Base-by-base conservation (phyloP, 345 rosid genomes). In the Lepidium africanum region DNA sequence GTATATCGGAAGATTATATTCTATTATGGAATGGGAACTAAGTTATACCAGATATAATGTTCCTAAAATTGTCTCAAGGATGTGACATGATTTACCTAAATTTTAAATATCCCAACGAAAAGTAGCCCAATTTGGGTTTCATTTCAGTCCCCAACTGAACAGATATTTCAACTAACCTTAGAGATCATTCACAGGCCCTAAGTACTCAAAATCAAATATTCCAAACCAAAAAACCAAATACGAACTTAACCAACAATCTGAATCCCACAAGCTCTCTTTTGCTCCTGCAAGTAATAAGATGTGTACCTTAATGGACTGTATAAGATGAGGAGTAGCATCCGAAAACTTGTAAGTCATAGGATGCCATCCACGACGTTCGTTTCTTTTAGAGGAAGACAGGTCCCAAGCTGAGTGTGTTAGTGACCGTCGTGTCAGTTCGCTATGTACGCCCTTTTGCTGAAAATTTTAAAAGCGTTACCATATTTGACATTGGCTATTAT, bases 341-440 rank as follows among this genome's bases (percentile, higher is more conserved):
- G 92, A 79, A 76, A 73, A 84, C 82, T 93, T 84, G 54, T 90
- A 90, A 40, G 90, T 86, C 58, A 83, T 81, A 59, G 90, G 99
- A 81, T 85, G 99, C 99, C 99, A 91, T 68, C 96, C 96, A 12
- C 86, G 90, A 65, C 90, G 97, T 67, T 85, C 80, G 9, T 77
- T 92, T 40, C 87, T 88, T 76, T 80, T 87, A 10, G 96, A 74
- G 56, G 90, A 84, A 17, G 96, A 79, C 63, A 86, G 80, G 73
- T 94, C 99, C 99, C 93, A 84, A 40, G 93, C 79, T 70, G 96
- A 87, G 79, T 91, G 86, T 46, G 90, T 76, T 74, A 89, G 67
- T 49, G 96, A 89, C 79, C 99, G 82, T 55, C 91, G 69, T 6
- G 90, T 89, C 9, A 91, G 74, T 82, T 87, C 96, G 62, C 77